Evolutionary conservation across 345 rosid species (phyloP), one percentile per base, ranked within the genome.

Genomic region (Acer negundo): DNA sequence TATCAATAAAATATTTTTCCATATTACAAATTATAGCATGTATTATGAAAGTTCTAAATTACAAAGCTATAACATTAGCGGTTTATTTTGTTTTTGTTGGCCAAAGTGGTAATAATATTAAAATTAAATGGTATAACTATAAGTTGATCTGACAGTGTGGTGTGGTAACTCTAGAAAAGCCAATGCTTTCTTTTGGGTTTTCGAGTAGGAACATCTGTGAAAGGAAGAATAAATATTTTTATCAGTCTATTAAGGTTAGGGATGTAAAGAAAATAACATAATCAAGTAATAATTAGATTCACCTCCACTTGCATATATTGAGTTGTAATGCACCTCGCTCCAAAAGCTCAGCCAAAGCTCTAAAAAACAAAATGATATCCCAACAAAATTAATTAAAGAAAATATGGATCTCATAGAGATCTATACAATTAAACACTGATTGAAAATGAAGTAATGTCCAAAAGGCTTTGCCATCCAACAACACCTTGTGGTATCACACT

Each of bases 261-360:
- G 5, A 24, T 3, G 31, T 11, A 9, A 31, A 61, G 42, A 75
- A 24, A 17, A 71, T n/a, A 72, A 62, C 40, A 63, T 23, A 17
- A 26, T 22, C 10, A 19, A 20, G 22, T 22, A 24, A 62, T 44
- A 23, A 47, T 6, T 26, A 19, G 53, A 23, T 75, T 84, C 78
- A 92, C 98, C 98, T 89, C 97, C 98, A 65, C 31, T 88, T 72
- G 89, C 91, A 77, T 95, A 95, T 31, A 95, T 70, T 1, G 98
- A 95, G 80, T 95, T 95, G 82, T 95, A 95, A 77, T 95, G 98
- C 35, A 95, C 98, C 88, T 95, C 98, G 67, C 98, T 89, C 98
- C 98, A 95, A 68, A 95, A 95, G 88, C 98, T 95, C 81, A 95
- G 84, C 98, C 98, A 95, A 49, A 90, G 80, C 73, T 90, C 98